These are phyloP conservation scores for Pythium plurisporium DNA, from an alignment of 352 stramenopile genomes.

Conservation along the genomic window DNA sequence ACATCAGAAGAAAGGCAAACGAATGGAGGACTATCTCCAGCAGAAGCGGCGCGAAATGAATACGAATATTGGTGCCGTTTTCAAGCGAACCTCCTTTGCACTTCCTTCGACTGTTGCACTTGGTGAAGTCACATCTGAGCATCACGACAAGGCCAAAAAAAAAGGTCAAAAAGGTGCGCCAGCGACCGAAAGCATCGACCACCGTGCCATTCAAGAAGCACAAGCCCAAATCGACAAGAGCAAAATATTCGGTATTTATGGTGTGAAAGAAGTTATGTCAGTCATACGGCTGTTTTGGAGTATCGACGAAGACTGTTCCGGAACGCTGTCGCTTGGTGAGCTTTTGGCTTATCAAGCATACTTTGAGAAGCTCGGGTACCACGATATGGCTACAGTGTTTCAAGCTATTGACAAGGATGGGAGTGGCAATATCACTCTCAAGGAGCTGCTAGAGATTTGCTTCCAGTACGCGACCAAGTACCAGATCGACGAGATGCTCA, in stretches of 20 bases:
- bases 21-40: conserved; percentile 67
- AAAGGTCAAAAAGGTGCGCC: neutral
- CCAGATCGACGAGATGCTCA: conserved; percentile 66
- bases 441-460: conserved; percentile 56
- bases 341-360: conserved; percentile 50
- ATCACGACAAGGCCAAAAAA: neutral
- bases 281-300: conserved; percentile 69
- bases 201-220: conserved; percentile 2
- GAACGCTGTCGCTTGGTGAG: conserved; percentile 46
- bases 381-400: conserved; percentile 58
- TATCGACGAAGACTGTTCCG: conserved; percentile 66
- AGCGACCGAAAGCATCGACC: conserved; percentile 1
- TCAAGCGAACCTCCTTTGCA: conserved; percentile 56
- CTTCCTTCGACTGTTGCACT: conserved; percentile 18
- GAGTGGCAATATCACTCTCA: conserved; percentile 48
- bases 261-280: conserved; percentile 66
- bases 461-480: conserved; percentile 59
- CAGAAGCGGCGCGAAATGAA: conserved; percentile 67
- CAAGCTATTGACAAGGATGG: conserved; percentile 68
- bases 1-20: conserved; percentile 44
- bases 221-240: conserved; percentile 27
- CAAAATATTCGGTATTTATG: conserved; percentile 62
- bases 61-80: conserved; percentile 64
- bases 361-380: conserved; percentile 65
- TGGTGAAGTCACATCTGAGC: neutral